Base-by-base conservation (phyloP, 352 stramenopile genomes). In the Phytophthora sojae region DNA sequence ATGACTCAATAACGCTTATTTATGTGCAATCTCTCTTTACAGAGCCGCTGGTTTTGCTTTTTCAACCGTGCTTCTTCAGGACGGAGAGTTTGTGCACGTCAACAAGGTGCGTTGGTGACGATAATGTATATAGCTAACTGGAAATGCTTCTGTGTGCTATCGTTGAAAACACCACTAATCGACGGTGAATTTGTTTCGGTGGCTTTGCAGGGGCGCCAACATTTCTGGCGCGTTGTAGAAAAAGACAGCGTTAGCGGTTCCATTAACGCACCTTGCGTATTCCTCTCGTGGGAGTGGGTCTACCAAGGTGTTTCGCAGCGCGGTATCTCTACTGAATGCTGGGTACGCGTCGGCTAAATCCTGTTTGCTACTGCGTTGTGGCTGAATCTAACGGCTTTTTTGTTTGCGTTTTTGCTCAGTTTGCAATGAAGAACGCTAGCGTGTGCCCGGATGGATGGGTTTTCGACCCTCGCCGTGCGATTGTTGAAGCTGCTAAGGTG, bases 211-310 rank as follows among this genome's bases (percentile, higher is more conserved):
- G 89, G 89, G 17, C 85, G 86, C 39, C 79, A 94, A 52, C 89
- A 96, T 72, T 92, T 94, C 62, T 96, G 89, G 89, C 86, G 89
- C 37, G 85, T 92, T 9, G 84, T 96, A 17, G 77, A 91, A 63
- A 69, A 81, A 39, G 72, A 81, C 19, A 66, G 57, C 21, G 52
- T 77, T 37, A 75, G 42, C 50, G 75, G 71, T 19, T 77, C 65
- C 8, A 76, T 82, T 29, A 76, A 83, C 52, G 73, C 83, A 14
- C 85, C 85, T 11, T 92, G 87, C 50, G 85, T 94, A 35, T 94
- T 94, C 54, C 71, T 96, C 29, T 92, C 84, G 0, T 96, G 89
- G 89, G 86, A 96, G 45, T 96, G 89, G 89, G 82, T 94, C 6
- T 96, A 92, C 63, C 89, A 96, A 53, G 89, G 89, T 55, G 89